Conservation (phyloP, 192 early-diverging fungal species). For the Geranomyces variabilis region DNA sequence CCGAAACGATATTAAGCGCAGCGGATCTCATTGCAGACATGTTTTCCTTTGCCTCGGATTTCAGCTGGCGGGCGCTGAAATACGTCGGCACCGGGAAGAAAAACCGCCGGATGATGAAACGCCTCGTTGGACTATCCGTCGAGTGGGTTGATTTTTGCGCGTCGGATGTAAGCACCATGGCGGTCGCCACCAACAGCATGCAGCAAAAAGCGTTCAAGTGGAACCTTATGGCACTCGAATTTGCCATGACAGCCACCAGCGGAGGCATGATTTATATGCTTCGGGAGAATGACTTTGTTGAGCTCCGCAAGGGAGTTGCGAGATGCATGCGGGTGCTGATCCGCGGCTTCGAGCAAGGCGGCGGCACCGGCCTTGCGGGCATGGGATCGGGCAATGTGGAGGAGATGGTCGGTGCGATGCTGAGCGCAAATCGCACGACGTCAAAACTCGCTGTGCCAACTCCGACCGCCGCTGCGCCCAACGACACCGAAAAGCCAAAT, state of each 20-base stretch:
- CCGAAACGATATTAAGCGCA: slow-evolving; percentile 33
- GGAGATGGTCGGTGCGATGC: slow-evolving; percentile 12
- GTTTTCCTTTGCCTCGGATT: slow-evolving; percentile 73
- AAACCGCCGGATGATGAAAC: slow-evolving; percentile 64
- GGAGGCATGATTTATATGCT: slow-evolving; percentile 73
- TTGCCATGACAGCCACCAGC: slow-evolving; percentile 76
- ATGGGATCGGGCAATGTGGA: slow-evolving; percentile 15
- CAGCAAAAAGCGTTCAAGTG: slow-evolving; percentile 66
- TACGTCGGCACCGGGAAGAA: slow-evolving; percentile 59
- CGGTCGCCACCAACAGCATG: slow-evolving; percentile 2
- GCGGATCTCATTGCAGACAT: slow-evolving; percentile 68
- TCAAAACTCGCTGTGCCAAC: neutral
- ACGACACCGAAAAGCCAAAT: neutral
- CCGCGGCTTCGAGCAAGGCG: slow-evolving; percentile 70
- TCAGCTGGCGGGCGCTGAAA: slow-evolving; percentile 63
- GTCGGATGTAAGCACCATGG: slow-evolving; percentile 65
- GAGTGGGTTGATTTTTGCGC: slow-evolving; percentile 88
- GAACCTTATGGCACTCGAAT: slow-evolving; percentile 83
- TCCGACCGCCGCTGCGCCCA: neutral
- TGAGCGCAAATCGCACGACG: neutral
- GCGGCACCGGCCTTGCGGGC: slow-evolving; percentile 14
- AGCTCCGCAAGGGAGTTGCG: slow-evolving; percentile 72
- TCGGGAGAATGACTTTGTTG: slow-evolving; percentile 69
- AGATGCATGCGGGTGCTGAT: slow-evolving; percentile 80
- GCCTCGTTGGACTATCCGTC: slow-evolving; percentile 73